Conservation (phyloP, 768 basidiomycete genomes). For the Rhizopogon vesiculosus region DNA sequence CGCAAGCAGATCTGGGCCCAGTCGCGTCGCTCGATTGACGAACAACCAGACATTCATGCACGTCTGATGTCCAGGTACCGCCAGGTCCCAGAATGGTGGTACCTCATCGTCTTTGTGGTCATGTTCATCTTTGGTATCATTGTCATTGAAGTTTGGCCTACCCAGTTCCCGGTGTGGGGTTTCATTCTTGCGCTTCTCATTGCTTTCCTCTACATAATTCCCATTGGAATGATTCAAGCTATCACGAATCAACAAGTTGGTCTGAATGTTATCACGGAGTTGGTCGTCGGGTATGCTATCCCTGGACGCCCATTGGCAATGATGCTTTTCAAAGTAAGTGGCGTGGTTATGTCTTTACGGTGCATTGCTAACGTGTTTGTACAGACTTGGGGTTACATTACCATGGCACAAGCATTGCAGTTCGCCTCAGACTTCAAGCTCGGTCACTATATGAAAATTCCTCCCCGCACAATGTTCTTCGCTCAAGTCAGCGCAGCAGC, state of each 20-base stretch:
- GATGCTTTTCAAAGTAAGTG: slow-evolving; percentile 73
- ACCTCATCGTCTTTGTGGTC: slow-evolving; percentile 35
- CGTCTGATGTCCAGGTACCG: slow-evolving; percentile 55
- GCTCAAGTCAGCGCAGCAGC: slow-evolving; percentile 59
- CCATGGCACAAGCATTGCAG: slow-evolving; percentile 60
- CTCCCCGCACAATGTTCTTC: slow-evolving; percentile 64
- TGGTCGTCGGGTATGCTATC: slow-evolving; percentile 55
- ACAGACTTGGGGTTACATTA: slow-evolving; percentile 62
- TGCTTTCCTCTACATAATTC: slow-evolving; percentile 64
- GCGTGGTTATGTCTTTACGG: slow-evolving; percentile 6
- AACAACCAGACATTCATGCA: slow-evolving; percentile 57
- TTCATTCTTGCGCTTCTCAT: slow-evolving; percentile 38
- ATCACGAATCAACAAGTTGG: slow-evolving; percentile 78
- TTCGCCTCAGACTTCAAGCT: slow-evolving; percentile 75
- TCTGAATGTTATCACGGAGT: slow-evolving; percentile 65
- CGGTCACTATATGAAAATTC: slow-evolving; percentile 70
- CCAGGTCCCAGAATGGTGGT: slow-evolving; percentile 63
- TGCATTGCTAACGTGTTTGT: slow-evolving; percentile 10
- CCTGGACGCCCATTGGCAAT: slow-evolving; percentile 68
- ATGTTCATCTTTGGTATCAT: slow-evolving; percentile 61
- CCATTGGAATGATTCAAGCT: slow-evolving; percentile 73
- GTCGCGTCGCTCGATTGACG: slow-evolving; percentile 44
- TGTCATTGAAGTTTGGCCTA: slow-evolving; percentile 61
- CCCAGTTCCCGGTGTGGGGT: slow-evolving; percentile 40
- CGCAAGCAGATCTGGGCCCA: slow-evolving; percentile 53